Conservation (phyloP, 2,329 filamentous ascomycete species). For the Penicillium sp. region DNA sequence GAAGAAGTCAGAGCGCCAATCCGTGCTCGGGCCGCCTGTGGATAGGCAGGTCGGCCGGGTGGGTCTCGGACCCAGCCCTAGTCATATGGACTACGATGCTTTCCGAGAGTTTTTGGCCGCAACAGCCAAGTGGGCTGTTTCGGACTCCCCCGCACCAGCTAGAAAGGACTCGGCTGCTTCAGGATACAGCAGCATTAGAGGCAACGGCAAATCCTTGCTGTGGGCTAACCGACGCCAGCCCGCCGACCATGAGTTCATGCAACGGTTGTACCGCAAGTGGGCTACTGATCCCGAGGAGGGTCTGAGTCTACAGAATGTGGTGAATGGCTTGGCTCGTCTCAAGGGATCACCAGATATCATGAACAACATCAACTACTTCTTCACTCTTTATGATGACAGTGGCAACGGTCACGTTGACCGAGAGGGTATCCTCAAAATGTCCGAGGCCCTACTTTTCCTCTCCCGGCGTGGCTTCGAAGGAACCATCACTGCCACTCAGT, state of each 20-base stretch:
- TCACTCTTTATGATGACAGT: slow-evolving; percentile 94
- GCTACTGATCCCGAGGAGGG: slow-evolving; percentile 76
- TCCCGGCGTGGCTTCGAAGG: slow-evolving; percentile 85
- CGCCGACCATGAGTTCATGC: slow-evolving; percentile 93
- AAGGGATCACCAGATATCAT: slow-evolving; percentile 96
- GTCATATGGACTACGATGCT: slow-evolving; percentile 94
- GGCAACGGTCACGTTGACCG: slow-evolving; percentile 88
- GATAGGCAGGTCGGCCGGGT: slow-evolving; percentile 81
- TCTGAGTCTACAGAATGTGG: slow-evolving; percentile 86
- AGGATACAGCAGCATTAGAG: slow-evolving; percentile 59
- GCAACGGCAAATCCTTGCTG: slow-evolving; percentile 52
- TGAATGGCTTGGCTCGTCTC: slow-evolving; percentile 84
- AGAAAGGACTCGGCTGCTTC: slow-evolving; percentile 48
- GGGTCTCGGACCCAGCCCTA: slow-evolving; percentile 84
- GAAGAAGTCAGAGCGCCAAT: slow-evolving; percentile 54
- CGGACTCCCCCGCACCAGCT: slow-evolving; percentile 73
- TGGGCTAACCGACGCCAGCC: slow-evolving; percentile 68
- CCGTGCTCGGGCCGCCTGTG: slow-evolving; percentile 50
- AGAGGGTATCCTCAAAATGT: slow-evolving; percentile 92
- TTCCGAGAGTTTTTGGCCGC: slow-evolving; percentile 92
- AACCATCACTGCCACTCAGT: slow-evolving; percentile 66
- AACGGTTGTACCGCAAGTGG: slow-evolving; percentile 84
- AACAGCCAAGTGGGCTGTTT: slow-evolving; percentile 89
- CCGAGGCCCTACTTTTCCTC: slow-evolving; percentile 89
- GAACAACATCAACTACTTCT: slow-evolving; percentile 97